A percentile compares a stretch with the other conserved stretches of the same genome.
These are phyloP conservation scores for Oryza punctata DNA, from an alignment of 176 grass and related monocot genomes.

Conservation along the genomic window DNA sequence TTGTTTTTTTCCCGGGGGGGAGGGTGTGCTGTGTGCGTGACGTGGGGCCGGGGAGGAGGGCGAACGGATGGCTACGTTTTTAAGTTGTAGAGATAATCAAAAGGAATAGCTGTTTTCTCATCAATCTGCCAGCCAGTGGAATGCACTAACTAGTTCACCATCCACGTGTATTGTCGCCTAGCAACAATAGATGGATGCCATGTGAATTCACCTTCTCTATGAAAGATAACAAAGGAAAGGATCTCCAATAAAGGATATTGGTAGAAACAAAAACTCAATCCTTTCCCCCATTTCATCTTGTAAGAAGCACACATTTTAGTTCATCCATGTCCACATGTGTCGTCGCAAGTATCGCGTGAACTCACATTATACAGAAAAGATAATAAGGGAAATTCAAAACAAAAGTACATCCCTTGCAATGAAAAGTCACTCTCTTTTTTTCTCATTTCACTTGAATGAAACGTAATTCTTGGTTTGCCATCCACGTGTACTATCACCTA, in stretches of 20 bases:
- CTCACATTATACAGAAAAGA: neutral
- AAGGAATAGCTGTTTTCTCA: neutral
- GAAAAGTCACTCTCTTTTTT: neutral
- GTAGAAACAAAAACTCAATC: neutral
- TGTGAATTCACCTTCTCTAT: no score
- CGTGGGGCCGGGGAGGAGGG: no score
- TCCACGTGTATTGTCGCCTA: neutral
- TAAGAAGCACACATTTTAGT: neutral
- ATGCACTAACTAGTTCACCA: neutral
- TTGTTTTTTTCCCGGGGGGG: no score
- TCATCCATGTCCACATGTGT: neutral
- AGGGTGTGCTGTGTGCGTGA: no score
- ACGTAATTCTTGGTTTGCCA: neutral
- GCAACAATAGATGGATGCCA: no score
- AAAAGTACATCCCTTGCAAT: neutral
- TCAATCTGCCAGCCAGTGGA: neutral
- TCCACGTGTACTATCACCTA: neutral
- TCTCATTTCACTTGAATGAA: neutral
- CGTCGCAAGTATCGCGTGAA: neutral
- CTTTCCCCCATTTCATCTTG: neutral
- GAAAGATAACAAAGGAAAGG: no score
- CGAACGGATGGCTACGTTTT: no score
- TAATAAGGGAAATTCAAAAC: neutral
- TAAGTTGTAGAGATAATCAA: neutral
- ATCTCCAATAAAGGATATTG: neutral